Base-by-base conservation (phyloP, 148 eudicot genomes). In the Rhododendron mucronatum region DNA sequence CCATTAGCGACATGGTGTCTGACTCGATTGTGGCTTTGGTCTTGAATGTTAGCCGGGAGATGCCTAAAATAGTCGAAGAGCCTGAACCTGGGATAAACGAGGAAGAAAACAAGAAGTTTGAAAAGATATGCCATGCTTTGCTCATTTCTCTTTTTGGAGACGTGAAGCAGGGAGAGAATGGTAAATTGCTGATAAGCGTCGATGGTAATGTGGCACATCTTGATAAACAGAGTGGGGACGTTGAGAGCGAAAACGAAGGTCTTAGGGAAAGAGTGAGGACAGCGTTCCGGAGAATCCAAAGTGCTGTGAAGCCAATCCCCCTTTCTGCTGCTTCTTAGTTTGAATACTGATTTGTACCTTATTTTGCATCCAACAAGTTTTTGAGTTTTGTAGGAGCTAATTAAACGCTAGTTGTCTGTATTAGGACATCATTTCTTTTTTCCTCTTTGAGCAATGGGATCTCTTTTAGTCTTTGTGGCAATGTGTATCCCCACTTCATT, bases 1-100 rank as follows among this genome's bases (percentile, higher is more conserved):
- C 99, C 1, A 92, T 96, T 3, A 92, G 96, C 80, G 99, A 96
- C 87, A 96, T 96, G 99, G 99, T 96, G 7, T 93, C 99, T 3
- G 99, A 96, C 69, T 96, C 99, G 1, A 83, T 95, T 59, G 94
- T 96, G 74, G 99, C 99, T 81, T 87, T 96, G 90, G 94, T 96
- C 81, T 81, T 96, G 50, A 96, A 95, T 84, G 91, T 94, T 41
- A 91, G 94, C 86, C 85, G 96, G 85, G 99, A 96, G 83, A 92
- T 96, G 98, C 97, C 97, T 6, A 94, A 92, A 89, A 91, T 95
- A 83, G 95, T 94, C 83, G 93, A 85, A n/a, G 99, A 92, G n/a
- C 90, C 92, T 0, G 96, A 93, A 63, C 50, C 90, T 30, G 84
- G 28, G 30, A 84, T 67, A 41, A 86, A 87, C 26, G 95, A 94